Conservation (phyloP, 495 filamentous ascomycete genomes). For the Xylaria longipes region DNA sequence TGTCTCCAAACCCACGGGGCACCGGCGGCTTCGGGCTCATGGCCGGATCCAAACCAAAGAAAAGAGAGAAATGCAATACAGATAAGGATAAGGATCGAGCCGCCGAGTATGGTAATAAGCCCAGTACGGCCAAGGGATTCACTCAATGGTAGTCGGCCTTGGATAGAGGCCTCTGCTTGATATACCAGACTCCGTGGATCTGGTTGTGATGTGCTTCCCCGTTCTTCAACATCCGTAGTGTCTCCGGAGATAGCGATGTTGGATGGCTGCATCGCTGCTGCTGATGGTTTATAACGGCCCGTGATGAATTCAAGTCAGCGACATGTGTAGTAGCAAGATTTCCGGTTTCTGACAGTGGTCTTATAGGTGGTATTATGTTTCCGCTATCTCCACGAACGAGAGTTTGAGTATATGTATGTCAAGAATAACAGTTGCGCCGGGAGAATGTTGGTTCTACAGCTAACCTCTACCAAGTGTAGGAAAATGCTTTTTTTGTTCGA, state of each 20-base stretch:
- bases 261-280: neutral
- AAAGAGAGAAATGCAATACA: conserved; percentile 29
- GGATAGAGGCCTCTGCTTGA: neutral
- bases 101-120: neutral
- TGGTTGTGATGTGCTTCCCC: neutral
- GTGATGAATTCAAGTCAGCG: neutral
- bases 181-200: neutral
- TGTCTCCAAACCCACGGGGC: conserved; percentile 12
- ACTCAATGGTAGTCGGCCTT: conserved; percentile 1
- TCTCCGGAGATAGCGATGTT: neutral
- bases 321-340: too few relatives aligned
- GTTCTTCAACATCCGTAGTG: neutral
- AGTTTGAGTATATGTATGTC: neutral
- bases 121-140: conserved; percentile 16
- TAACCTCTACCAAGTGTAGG: too few relatives aligned
- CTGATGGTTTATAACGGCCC: neutral
- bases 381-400: neutral
- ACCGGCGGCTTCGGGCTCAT: neutral
- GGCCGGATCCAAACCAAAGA: conserved; percentile 15
- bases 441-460: too few relatives aligned
- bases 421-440: too few relatives aligned
- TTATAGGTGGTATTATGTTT: conserved; percentile 23
- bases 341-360: neutral
- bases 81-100: conserved; percentile 25
- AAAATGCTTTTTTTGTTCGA: too few relatives aligned